These are phyloP conservation scores for Tympanopsis confertula DNA, from an alignment of 2,329 filamentous ascomycete species.

Conservation along the genomic window DNA sequence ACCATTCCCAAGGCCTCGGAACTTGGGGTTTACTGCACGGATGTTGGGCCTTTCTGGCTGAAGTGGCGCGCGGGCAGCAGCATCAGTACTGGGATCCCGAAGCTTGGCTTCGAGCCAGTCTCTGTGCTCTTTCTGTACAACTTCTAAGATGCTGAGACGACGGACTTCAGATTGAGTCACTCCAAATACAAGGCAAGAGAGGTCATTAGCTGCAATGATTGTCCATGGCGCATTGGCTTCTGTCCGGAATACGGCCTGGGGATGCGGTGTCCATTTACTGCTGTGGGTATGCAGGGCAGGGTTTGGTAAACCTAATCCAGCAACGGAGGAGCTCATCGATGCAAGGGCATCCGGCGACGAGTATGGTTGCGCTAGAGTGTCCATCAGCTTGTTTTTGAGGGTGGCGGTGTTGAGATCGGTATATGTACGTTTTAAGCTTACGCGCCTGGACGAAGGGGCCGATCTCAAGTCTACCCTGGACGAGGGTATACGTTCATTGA, in stretches of 20 bases:
- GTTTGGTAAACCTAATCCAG: constrained; percentile 34
- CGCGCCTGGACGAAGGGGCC: constrained; percentile 39
- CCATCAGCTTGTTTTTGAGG: constrained; percentile 72
- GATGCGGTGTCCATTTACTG: constrained; percentile 78
- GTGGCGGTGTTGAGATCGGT: constrained; percentile 70
- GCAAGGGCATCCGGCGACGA: constrained; percentile 26
- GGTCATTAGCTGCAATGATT: constrained; percentile 87
- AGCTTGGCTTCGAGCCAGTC: constrained; percentile 85
- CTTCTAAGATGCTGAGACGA: constrained; percentile 87
- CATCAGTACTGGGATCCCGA: constrained; percentile 33
- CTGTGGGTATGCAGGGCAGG: constrained; percentile 73
- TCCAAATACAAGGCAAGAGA: constrained; percentile 96
- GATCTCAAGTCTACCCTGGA: too few species aligned
- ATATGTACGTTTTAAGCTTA: constrained; percentile 71
- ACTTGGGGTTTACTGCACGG: constrained; percentile 18
- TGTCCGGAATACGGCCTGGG: constrained; percentile 97
- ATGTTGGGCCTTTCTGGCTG: background rate
- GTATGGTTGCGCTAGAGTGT: constrained; percentile 76
- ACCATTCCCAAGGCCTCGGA: constrained; percentile 61
- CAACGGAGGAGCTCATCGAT: constrained; percentile 21
- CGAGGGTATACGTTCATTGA: too few species aligned
- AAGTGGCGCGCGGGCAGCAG: constrained; percentile 19
- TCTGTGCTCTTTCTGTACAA: constrained; percentile 79
- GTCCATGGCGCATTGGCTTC: constrained; percentile 85
- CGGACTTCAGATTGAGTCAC: constrained; percentile 91